A percentile compares a stretch with the other conserved stretches of the same genome.
These are phyloP conservation scores for Penicillium ochrochloron DNA, from an alignment of 495 filamentous ascomycete species.

Conservation along the genomic window DNA sequence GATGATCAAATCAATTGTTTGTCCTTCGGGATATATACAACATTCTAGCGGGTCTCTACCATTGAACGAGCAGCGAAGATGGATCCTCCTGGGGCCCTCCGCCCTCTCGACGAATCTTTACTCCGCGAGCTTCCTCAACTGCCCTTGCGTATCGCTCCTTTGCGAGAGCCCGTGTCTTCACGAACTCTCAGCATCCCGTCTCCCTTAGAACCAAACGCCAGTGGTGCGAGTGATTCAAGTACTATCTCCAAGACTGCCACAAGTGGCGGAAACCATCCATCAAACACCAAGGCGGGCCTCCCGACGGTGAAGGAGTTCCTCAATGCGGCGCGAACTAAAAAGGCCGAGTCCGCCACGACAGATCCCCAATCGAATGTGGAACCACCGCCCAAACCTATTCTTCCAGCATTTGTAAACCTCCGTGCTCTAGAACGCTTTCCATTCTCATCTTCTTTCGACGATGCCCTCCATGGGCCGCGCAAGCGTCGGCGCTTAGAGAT, in stretches of 20 bases:
- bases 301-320: slow-evolving; percentile 43
- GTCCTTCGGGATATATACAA: slow-evolving; percentile 15
- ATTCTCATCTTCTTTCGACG: slow-evolving; percentile 48
- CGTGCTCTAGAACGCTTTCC: slow-evolving; percentile 51
- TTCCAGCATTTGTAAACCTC: slow-evolving; percentile 54
- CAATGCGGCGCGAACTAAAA: slow-evolving; percentile 42
- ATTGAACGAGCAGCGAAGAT: slow-evolving; percentile 28
- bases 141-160: slow-evolving; percentile 54
- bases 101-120: slow-evolving; percentile 47
- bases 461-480: slow-evolving; percentile 39
- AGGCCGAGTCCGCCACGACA: slow-evolving; percentile 34
- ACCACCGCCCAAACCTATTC: slow-evolving; percentile 47
- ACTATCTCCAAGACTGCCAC: slow-evolving; percentile 39
- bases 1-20: slow-evolving; percentile 13
- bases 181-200: slow-evolving; percentile 48
- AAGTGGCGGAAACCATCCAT: slow-evolving; percentile 35
- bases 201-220: slow-evolving; percentile 54
- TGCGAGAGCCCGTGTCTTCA: slow-evolving; percentile 52
- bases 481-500: slow-evolving; percentile 50
- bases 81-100: slow-evolving; percentile 39
- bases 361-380: slow-evolving; percentile 42
- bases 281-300: slow-evolving; percentile 31
- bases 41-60: slow-evolving; percentile 11
- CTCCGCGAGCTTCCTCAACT: slow-evolving; percentile 52
- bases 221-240: slow-evolving; percentile 38